Percentiles rank a stretch among this genome's conserved stretches.
Conservation (phyloP, 1,284 basidiomycete genomes). For the Ceratobasidium sp. region DNA sequence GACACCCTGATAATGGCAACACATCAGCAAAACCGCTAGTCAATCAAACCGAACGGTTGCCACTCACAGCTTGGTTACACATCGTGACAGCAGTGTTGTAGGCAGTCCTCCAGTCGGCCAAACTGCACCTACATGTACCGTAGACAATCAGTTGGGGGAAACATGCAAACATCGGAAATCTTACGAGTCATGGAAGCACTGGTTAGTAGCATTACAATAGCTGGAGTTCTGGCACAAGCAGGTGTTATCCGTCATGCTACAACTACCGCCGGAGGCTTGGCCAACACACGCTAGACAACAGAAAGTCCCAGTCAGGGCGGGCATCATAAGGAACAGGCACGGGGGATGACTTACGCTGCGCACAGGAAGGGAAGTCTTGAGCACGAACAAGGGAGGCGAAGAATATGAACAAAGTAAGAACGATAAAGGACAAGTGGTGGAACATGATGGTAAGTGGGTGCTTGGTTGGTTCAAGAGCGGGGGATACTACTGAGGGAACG, state of each 20-base stretch:
- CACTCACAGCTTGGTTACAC: slow-evolving; percentile 26
- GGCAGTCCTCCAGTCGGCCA: slow-evolving; percentile 29
- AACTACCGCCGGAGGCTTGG: slow-evolving; percentile 17
- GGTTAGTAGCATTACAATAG: slow-evolving; percentile 42
- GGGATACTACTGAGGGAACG: slow-evolving; percentile 20
- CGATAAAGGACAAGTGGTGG: slow-evolving; percentile 23
- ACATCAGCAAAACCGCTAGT: background rate
- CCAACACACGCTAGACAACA: slow-evolving; percentile 19
- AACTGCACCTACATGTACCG: background rate
- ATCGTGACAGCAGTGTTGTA: slow-evolving; percentile 12
- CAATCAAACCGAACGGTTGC: background rate
- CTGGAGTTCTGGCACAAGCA: slow-evolving; percentile 46
- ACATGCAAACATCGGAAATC: background rate
- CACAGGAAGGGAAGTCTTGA: slow-evolving; percentile 31
- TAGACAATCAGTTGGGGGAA: too few species aligned
- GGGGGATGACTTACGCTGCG: slow-evolving; percentile 15
- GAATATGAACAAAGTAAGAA: slow-evolving; percentile 13
- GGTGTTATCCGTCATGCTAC: slow-evolving; percentile 43
- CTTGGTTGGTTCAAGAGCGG: background rate
- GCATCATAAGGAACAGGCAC: background rate
- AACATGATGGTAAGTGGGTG: slow-evolving; percentile 26
- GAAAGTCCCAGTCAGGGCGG: background rate
- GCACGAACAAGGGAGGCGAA: slow-evolving; percentile 15
- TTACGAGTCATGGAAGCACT: slow-evolving; percentile 42
- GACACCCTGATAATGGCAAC: slow-evolving; percentile 22